phyloP scores from a whole-genome alignment of 495 filamentous ascomycete genomes.

The Poronia punctata region DNA sequence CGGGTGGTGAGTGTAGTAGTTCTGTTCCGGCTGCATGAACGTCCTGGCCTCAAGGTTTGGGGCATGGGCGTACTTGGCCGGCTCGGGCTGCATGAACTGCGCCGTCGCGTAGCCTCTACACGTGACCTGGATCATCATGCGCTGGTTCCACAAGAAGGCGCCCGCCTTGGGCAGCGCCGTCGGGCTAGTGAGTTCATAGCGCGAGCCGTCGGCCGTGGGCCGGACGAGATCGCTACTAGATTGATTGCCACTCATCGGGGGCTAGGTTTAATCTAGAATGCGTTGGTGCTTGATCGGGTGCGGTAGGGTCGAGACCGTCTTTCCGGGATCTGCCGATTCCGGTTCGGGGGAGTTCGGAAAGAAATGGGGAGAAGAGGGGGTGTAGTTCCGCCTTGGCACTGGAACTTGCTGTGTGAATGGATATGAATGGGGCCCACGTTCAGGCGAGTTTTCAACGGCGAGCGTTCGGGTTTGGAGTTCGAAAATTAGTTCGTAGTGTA shows the following conservation, averaged over 20 bases:
- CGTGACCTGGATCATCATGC: slow-evolving; percentile 54
- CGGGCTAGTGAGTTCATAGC: slow-evolving; percentile 49
- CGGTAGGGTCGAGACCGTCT: background rate
- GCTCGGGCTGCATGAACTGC: slow-evolving; percentile 55
- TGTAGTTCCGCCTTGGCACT: slow-evolving; percentile 2
- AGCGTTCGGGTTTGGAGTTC: background rate
- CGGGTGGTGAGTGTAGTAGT: slow-evolving; percentile 53
- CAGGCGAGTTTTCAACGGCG: slow-evolving; percentile 1
- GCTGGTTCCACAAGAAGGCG: slow-evolving; percentile 53
- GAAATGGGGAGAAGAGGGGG: background rate
- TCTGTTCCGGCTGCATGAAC: slow-evolving; percentile 55
- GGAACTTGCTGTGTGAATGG: too few species aligned
- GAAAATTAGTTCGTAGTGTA: background rate
- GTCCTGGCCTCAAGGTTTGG: slow-evolving; percentile 51
- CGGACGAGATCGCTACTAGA: background rate
- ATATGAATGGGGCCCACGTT: too few species aligned
- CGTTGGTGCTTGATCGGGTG: background rate
- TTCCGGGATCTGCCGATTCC: slow-evolving; percentile 5
- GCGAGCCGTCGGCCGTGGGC: slow-evolving; percentile 43
- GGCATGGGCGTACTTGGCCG: slow-evolving; percentile 49
- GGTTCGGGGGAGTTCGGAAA: slow-evolving; percentile 6
- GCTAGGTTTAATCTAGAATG: too few species aligned
- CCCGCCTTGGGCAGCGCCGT: slow-evolving; percentile 50
- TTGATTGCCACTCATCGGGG: background rate
- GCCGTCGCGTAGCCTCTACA: slow-evolving; percentile 50